phyloP scores from a whole-genome alignment of 2,329 filamentous ascomycete genomes.

The Acephala macrosclerotiorum region DNA sequence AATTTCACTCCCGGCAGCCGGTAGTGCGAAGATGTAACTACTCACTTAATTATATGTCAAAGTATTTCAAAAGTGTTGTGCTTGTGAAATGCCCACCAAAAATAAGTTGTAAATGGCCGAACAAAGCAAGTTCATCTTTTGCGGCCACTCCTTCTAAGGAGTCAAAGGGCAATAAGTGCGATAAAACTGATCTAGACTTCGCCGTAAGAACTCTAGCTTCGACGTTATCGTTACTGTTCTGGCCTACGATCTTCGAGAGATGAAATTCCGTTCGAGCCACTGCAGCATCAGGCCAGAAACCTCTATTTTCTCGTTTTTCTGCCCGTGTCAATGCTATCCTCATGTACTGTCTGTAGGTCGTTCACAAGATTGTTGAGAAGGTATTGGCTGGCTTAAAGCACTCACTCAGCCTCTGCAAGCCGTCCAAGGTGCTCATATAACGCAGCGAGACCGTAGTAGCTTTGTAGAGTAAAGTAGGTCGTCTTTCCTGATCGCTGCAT shows the following conservation, averaged over 20 bases:
- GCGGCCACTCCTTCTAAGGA: slow-evolving; percentile 14
- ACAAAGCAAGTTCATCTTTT: slow-evolving; percentile 21
- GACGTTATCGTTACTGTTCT: slow-evolving; percentile 4
- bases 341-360: slow-evolving; percentile 11
- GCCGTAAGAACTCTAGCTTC: slow-evolving; percentile 13
- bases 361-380: no score
- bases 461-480: slow-evolving; percentile 33
- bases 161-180: slow-evolving; percentile 19
- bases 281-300: slow-evolving; percentile 22
- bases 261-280: slow-evolving; percentile 23
- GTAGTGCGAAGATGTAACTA: no score
- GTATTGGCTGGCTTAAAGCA: no score
- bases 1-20: no score
- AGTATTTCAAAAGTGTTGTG: neutral
- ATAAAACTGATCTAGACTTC: slow-evolving; percentile 10
- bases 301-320: slow-evolving; percentile 19
- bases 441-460: slow-evolving; percentile 31
- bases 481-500: slow-evolving; percentile 23
- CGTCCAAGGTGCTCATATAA: slow-evolving; percentile 27
- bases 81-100: neutral
- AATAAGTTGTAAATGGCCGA: slow-evolving; percentile 13
- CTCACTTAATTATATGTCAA: no score
- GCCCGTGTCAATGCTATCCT: slow-evolving; percentile 17
- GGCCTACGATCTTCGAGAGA: slow-evolving; percentile 17
- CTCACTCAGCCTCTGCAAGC: slow-evolving; percentile 33